Conservation (phyloP, 352 stramenopile genomes). For the Pythium oligandrum region DNA sequence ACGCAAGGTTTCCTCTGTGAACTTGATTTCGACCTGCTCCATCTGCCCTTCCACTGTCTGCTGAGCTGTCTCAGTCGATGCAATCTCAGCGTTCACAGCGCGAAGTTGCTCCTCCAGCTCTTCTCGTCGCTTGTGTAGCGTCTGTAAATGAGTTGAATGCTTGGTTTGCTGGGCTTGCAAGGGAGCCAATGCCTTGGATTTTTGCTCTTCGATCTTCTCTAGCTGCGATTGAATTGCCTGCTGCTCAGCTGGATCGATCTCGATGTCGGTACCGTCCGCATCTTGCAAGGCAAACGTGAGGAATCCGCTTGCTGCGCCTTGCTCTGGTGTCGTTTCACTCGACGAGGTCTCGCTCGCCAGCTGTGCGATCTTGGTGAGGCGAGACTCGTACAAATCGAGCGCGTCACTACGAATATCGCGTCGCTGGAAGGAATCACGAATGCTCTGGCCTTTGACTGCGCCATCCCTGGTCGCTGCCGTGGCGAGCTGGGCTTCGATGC, state of each 20-base stretch:
- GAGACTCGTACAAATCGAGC: slow-evolving; percentile 39
- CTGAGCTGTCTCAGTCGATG: slow-evolving; percentile 30
- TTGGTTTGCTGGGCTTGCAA: slow-evolving; percentile 26
- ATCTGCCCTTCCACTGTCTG: slow-evolving; percentile 41
- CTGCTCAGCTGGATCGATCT: slow-evolving; percentile 11
- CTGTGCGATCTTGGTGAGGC: slow-evolving; percentile 32
- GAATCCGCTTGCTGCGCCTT: too few species aligned
- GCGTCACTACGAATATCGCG: slow-evolving; percentile 72
- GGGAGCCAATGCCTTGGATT: slow-evolving; percentile 24
- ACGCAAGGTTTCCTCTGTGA: slow-evolving; percentile 30
- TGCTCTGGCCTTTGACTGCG: slow-evolving; percentile 57
- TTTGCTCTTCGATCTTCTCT: slow-evolving; percentile 31
- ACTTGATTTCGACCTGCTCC: slow-evolving; percentile 38
- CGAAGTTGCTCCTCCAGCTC: slow-evolving; percentile 52
- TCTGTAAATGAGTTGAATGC: slow-evolving; percentile 13
- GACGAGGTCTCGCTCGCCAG: slow-evolving; percentile 30
- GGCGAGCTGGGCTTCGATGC: slow-evolving; percentile 43
- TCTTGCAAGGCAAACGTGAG: too few species aligned
- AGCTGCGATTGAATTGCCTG: slow-evolving; percentile 27
- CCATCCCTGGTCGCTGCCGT: slow-evolving; percentile 37
- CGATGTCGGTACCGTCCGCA: not conserved
- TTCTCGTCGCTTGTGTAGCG: slow-evolving; percentile 38
- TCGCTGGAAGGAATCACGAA: slow-evolving; percentile 74
- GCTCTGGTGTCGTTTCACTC: too few species aligned
- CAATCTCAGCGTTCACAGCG: slow-evolving; percentile 41